A percentile compares a stretch with the other conserved stretches of the same genome.
Conservation (phyloP, 108 stramenopile species). For the Nitzschia palea region DNA sequence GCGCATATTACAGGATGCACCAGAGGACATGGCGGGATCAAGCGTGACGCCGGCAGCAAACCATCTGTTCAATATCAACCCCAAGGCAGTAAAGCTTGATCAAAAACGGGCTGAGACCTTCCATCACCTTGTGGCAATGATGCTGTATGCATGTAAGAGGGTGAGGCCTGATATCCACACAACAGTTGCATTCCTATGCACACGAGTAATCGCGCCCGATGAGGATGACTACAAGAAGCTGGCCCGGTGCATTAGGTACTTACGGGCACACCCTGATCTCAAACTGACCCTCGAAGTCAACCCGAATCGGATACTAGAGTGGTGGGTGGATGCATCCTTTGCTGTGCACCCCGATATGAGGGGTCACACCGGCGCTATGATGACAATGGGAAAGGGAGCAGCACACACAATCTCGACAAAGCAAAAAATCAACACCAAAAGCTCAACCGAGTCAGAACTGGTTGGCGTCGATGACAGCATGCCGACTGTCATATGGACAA, state of each 20-base stretch:
- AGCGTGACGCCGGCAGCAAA: conserved; percentile 27
- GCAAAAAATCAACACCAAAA: conserved; percentile 43
- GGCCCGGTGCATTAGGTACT: conserved; percentile 31
- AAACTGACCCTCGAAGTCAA: conserved; percentile 24
- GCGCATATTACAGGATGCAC: too few relatives aligned
- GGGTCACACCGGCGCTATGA: conserved; percentile 24
- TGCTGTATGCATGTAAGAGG: conserved; percentile 24
- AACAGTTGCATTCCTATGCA: conserved; percentile 61
- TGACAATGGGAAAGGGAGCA: conserved; percentile 29
- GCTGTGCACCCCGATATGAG: conserved; percentile 29
- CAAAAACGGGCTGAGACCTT: conserved; percentile 13
- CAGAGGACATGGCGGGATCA: too few relatives aligned
- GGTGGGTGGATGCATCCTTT: conserved; percentile 38
- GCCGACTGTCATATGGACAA: conserved; percentile 30
- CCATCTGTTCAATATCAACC: conserved; percentile 27
- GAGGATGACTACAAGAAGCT: conserved; percentile 48
- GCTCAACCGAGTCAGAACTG: conserved; percentile 40
- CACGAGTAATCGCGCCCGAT: conserved; percentile 42
- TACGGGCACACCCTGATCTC: conserved; percentile 29
- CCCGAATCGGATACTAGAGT: neutral
- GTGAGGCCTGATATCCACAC: too few relatives aligned
- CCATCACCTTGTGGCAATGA: conserved; percentile 31
- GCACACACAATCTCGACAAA: conserved; percentile 17
- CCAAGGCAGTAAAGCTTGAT: conserved; percentile 9
- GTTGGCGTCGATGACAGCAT: conserved; percentile 26